A percentile compares a stretch with the other conserved stretches of the same genome.
phyloP scores from a whole-genome alignment of 2,329 filamentous ascomycete genomes.

The Trichoderma asperellum region DNA sequence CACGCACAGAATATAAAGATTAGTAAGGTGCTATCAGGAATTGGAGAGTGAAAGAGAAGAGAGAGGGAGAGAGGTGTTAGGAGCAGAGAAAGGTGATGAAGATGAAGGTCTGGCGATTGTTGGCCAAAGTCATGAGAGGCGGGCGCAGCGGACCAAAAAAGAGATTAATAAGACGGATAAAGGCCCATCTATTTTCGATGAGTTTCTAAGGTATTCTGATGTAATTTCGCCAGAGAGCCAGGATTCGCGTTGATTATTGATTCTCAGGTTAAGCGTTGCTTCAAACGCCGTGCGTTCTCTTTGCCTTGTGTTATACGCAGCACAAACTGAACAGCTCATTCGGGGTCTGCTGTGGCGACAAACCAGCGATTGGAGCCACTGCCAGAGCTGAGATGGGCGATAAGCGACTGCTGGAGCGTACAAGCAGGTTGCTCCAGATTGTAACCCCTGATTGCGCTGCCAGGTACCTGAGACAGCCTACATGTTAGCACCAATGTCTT shows the following conservation, averaged over 20 bases:
- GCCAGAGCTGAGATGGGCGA: slow-evolving; percentile 10
- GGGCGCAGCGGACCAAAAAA: background rate
- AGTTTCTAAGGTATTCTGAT: background rate
- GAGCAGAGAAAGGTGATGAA: background rate
- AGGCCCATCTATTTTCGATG: background rate
- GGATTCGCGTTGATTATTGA: background rate
- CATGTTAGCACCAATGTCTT: background rate
- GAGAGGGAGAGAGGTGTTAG: background rate
- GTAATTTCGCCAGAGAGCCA: background rate
- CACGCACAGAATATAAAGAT: background rate
- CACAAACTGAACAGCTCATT: background rate
- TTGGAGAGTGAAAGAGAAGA: background rate
- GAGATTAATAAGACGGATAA: slow-evolving; percentile 15
- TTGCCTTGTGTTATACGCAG: background rate
- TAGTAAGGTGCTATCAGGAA: background rate
- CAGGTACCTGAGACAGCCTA: background rate
- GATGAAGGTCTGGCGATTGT: slow-evolving; percentile 5
- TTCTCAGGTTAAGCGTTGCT: background rate
- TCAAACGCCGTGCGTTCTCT: background rate
- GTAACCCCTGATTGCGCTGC: background rate
- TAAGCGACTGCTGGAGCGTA: slow-evolving; percentile 13
- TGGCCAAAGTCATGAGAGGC: slow-evolving; percentile 11
- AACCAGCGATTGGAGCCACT: slow-evolving; percentile 4
- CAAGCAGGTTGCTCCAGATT: background rate
- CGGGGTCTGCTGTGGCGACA: background rate